Evolutionary conservation across 768 basidiomycete species (phyloP).

Genomic region (Macrolepiota dolichaula): DNA sequence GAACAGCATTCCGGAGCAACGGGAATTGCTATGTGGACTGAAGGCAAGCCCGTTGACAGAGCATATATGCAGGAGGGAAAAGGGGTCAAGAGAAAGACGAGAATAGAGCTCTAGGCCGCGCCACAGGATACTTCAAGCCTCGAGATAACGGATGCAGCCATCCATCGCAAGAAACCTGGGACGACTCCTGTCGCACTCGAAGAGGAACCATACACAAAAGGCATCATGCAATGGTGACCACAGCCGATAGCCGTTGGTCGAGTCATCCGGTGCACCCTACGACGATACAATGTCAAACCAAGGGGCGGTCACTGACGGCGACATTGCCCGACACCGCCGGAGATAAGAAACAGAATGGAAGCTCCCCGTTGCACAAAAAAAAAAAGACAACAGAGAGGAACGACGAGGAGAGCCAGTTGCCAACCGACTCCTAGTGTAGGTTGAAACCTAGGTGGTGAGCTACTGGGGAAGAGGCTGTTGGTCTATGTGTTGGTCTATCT

Average conservation of each 20-base stretch:
- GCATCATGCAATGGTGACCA: conserved; percentile 7
- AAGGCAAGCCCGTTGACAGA: background rate
- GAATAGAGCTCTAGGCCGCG: background rate
- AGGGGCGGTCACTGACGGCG: background rate
- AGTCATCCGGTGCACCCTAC: background rate
- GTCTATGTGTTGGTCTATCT: background rate
- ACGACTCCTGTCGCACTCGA: conserved; percentile 9
- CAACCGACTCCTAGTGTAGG: background rate
- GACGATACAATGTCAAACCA: background rate
- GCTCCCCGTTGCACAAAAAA: background rate
- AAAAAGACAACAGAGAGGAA: background rate
- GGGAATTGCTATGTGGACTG: background rate
- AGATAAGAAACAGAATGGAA: background rate
- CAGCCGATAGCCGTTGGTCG: conserved; percentile 9
- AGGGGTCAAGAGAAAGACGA: background rate
- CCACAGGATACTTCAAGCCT: conserved; percentile 1
- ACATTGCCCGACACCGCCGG: background rate
- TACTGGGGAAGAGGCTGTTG: background rate
- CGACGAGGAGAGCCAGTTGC: background rate
- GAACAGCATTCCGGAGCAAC: background rate
- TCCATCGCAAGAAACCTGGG: conserved; percentile 13
- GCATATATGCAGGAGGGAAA: background rate
- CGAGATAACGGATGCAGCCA: conserved; percentile 11
- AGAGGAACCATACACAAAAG: background rate
- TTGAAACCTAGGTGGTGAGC: background rate